Conservation (phyloP, 2,329 filamentous ascomycete genomes). For the Xylariaceae sp. region DNA sequence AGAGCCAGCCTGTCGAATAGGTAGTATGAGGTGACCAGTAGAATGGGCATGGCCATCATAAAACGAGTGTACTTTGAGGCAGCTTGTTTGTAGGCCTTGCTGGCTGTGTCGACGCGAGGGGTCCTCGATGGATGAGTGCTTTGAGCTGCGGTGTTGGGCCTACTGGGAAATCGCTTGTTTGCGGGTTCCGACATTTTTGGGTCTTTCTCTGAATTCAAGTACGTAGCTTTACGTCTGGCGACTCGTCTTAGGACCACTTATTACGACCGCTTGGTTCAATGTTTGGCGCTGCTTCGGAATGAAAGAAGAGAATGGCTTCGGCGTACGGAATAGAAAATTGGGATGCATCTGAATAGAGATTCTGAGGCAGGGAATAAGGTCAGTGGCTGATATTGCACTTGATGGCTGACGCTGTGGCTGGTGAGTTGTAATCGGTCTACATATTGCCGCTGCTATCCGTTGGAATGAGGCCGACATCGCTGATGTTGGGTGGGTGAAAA, state of each 20-base stretch:
- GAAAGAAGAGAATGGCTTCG: no score
- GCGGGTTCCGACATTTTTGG: conserved; percentile 5
- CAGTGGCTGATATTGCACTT: no score
- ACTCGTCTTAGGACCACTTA: background rate
- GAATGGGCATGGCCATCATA: conserved; percentile 50
- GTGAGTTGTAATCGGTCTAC: no score
- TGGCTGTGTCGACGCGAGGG: conserved; percentile 29
- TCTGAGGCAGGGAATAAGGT: no score
- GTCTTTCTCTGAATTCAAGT: background rate
- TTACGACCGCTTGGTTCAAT: background rate
- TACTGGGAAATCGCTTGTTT: background rate
- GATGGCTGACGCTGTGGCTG: no score
- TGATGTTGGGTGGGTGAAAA: no score
- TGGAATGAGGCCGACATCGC: no score
- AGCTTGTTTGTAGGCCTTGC: conserved; percentile 36
- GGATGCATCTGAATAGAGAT: no score
- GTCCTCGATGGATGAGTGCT: background rate
- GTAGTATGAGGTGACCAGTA: conserved; percentile 51
- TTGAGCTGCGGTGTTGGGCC: background rate
- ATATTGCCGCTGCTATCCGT: no score
- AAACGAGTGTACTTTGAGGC: conserved; percentile 42
- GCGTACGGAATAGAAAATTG: no score
- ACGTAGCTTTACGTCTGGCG: background rate
- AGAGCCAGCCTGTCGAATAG: conserved; percentile 40
- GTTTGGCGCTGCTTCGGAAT: no score